These are phyloP conservation scores for Alternaria triticina DNA, from an alignment of 2,329 filamentous ascomycete genomes.

Conservation along the genomic window DNA sequence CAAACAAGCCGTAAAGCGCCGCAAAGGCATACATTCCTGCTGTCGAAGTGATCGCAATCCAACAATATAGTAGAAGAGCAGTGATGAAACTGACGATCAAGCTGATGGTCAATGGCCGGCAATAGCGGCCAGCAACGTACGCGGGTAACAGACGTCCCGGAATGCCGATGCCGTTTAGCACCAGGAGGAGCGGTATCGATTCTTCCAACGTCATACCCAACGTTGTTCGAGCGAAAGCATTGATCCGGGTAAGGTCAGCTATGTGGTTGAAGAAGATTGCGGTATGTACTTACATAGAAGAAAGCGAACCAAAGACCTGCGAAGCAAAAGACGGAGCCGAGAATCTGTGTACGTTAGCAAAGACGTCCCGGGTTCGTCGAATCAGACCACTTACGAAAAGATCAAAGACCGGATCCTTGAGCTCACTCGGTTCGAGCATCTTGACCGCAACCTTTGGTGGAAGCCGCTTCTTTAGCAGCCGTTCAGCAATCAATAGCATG, in stretches of 20 bases:
- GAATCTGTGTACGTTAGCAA: conserved; percentile 39
- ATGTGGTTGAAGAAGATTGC: neutral
- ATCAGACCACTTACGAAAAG: conserved; percentile 18
- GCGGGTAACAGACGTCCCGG: conserved; percentile 58
- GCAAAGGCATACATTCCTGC: conserved; percentile 53
- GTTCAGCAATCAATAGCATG: conserved; percentile 53
- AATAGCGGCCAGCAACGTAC: conserved; percentile 50
- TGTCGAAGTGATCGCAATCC: conserved; percentile 49
- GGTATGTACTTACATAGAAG: conserved; percentile 40
- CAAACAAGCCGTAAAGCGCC: conserved; percentile 57
- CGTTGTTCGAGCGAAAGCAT: conserved; percentile 58
- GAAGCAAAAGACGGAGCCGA: conserved; percentile 37
- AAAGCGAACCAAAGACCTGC: conserved; percentile 49
- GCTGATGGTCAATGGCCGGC: conserved; percentile 54
- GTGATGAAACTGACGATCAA: conserved; percentile 46
- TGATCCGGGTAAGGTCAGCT: conserved; percentile 21
- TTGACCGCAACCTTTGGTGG: conserved; percentile 21
- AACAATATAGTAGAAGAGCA: conserved; percentile 54
- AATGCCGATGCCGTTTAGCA: conserved; percentile 54
- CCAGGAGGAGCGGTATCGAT: conserved; percentile 54
- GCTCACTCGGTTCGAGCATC: conserved; percentile 20
- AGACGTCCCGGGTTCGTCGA: conserved; percentile 29
- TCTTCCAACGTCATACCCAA: conserved; percentile 47
- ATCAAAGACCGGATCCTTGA: conserved; percentile 25
- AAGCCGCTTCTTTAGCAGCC: conserved; percentile 24